Conservation (phyloP, 1,284 basidiomycete species). For the Pisolithus thermaeus region DNA sequence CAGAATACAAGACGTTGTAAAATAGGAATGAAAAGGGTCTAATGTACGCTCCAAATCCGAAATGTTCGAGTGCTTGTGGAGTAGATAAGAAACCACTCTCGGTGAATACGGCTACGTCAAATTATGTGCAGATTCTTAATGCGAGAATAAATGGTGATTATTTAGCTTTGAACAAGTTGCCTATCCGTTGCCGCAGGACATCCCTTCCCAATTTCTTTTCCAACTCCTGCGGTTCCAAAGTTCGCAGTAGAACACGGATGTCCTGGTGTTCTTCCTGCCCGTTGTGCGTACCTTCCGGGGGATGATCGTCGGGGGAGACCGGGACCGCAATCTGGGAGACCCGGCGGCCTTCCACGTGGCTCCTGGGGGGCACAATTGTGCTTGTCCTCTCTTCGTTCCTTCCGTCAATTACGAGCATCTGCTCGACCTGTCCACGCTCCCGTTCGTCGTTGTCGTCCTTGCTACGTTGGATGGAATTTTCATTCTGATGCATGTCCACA, state of each 20-base stretch:
- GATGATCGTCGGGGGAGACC: too few relatives aligned
- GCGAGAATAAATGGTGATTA: not conserved
- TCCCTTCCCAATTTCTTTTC: slow-evolving; percentile 14
- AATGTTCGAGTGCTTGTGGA: not conserved
- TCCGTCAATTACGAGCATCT: too few relatives aligned
- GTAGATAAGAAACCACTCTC: not conserved
- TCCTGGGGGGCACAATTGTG: too few relatives aligned
- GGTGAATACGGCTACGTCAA: not conserved
- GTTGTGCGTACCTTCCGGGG: too few relatives aligned
- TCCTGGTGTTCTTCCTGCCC: not conserved
- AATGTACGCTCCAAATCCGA: not conserved
- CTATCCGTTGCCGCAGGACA: slow-evolving; percentile 8
- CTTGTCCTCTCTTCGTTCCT: too few relatives aligned
- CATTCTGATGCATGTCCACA: too few relatives aligned
- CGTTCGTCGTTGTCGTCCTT: too few relatives aligned
- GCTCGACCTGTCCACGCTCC: too few relatives aligned
- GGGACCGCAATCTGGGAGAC: too few relatives aligned
- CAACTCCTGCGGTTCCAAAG: slow-evolving; percentile 9
- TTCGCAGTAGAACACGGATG: not conserved
- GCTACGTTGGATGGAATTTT: too few relatives aligned
- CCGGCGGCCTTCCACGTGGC: too few relatives aligned
- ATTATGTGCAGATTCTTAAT: not conserved
- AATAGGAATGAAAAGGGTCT: not conserved
- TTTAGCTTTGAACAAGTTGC: slow-evolving; percentile 6
- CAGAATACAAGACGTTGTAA: not conserved